Evolutionary conservation across 202 grass and related monocot species (phyloP).

Genomic region (Hordeum pubiflorum): DNA sequence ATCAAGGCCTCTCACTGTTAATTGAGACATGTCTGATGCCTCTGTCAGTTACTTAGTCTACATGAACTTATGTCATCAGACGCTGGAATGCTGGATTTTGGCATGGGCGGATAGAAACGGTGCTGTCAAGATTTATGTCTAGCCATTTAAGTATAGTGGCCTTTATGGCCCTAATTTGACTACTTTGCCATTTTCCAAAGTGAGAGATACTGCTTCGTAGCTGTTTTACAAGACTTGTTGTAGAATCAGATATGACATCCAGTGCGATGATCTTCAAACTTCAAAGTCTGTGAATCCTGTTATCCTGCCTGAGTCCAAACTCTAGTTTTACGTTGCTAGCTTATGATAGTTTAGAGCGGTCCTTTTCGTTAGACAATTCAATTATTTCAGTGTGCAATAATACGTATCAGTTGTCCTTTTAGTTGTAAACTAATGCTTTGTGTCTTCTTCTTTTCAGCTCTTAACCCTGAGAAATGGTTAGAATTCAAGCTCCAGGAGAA

Average conservation of each 20-base stretch:
- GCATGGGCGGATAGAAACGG: neutral
- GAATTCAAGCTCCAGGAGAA: conserved; percentile 73
- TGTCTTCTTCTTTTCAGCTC: conserved; percentile 36
- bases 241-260: neutral
- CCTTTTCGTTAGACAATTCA: neutral
- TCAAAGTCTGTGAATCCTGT: neutral
- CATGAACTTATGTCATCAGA: neutral
- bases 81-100: conserved; percentile 1
- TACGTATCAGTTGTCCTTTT: neutral
- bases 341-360: neutral
- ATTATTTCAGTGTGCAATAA: neutral
- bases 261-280: neutral
- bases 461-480: conserved; percentile 76
- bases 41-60: neutral
- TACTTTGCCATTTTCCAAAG: neutral
- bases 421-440: neutral
- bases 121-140: neutral
- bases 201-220: neutral
- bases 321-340: neutral
- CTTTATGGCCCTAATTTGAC: neutral
- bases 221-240: neutral
- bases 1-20: neutral
- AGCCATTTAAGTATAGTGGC: neutral
- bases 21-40: neutral
- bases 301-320: neutral